Base-by-base conservation (phyloP, 441 rosid species). In the Sinapis alba region DNA sequence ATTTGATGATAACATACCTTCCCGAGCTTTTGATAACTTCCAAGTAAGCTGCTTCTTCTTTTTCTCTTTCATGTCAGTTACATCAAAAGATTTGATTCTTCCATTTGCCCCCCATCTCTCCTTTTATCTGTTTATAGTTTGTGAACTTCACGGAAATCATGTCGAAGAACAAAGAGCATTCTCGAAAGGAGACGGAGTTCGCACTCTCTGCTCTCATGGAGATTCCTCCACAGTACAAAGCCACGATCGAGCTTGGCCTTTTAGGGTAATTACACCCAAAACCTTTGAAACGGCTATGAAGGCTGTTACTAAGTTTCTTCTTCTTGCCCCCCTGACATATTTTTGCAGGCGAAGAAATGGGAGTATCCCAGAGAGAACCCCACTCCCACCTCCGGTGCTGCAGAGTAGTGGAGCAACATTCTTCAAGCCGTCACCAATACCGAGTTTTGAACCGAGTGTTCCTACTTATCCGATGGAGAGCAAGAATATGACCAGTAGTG, bases 151-250 rank as follows among this genome's bases (percentile, higher is more conserved):
- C 96, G 0, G 82, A 88, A 68, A 90, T 88, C 34, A 90, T 90
- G 96, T 84, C 84, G 19, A 90, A 88, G 86, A 87, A 81, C 73
- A 71, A 65, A 58, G 51, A 84, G 8, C 79, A 65, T 30, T 62
- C 76, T 4, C 81, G 84, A 45, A 90, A 85, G 83, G 93, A 90
- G 81, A 82, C 91, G 41, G 90, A 88, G 63, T 90, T 90, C 19
- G 89, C 96, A 1, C 89, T 90, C 3, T 38, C 96, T 70, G 89
- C 91, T 53, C 80, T 90, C 80, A 90, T 90, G 96, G 93, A 90
- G 74, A 80, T 90, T 68, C 96, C 96, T 54, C 79, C 83, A 69
- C 96, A 90, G 81, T 90, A 90, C 72, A 90, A 86, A 77, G 93
- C 96, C 9, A 84, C 93, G 0, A 79, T 88, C 54, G 96, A 90